These are phyloP conservation scores for Polychaeton citri DNA, from an alignment of 2,329 filamentous ascomycete species.

Conservation along the genomic window DNA sequence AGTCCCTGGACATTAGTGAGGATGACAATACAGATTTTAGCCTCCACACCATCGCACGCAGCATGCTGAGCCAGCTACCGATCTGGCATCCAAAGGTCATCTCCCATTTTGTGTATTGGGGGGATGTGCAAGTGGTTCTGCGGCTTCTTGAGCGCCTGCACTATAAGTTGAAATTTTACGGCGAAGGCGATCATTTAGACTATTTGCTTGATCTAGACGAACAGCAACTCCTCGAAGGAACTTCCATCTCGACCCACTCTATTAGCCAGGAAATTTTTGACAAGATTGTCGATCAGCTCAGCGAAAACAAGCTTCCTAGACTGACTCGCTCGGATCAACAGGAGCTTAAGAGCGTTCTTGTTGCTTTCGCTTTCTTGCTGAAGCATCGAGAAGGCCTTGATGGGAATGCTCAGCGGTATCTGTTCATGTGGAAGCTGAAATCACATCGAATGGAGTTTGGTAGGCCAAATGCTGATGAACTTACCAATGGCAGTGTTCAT, in stretches of 20 bases:
- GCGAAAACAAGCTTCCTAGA: slow-evolving; percentile 35
- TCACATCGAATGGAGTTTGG: slow-evolving; percentile 4
- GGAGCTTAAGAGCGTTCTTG: slow-evolving; percentile 12
- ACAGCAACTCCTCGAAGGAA: slow-evolving; percentile 33
- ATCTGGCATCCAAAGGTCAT: slow-evolving; percentile 88
- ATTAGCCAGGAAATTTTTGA: slow-evolving; percentile 5
- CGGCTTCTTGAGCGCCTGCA: slow-evolving; percentile 59
- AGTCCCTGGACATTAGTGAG: slow-evolving; percentile 5
- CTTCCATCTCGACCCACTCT: slow-evolving; percentile 11
- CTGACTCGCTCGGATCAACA: slow-evolving; percentile 13
- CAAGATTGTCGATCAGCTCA: slow-evolving; percentile 20
- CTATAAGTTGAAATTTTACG: slow-evolving; percentile 67
- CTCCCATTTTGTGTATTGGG: slow-evolving; percentile 71
- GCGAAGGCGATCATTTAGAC: slow-evolving; percentile 68
- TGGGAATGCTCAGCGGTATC: slow-evolving; percentile 14
- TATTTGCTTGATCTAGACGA: slow-evolving; percentile 47
- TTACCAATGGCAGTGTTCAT: slow-evolving; percentile 5
- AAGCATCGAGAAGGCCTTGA: slow-evolving; percentile 16
- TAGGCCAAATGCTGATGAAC: slow-evolving; percentile 13
- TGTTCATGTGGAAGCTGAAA: slow-evolving; percentile 19
- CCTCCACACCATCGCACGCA: slow-evolving; percentile 6
- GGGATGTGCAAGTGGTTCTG: slow-evolving; percentile 60
- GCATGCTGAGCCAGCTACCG: slow-evolving; percentile 71
- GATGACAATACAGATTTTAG: slow-evolving; percentile 1
- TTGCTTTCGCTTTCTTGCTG: slow-evolving; percentile 13